Base-by-base conservation (phyloP, 129 eudicot species). In the Chrysanthemum makinoi region DNA sequence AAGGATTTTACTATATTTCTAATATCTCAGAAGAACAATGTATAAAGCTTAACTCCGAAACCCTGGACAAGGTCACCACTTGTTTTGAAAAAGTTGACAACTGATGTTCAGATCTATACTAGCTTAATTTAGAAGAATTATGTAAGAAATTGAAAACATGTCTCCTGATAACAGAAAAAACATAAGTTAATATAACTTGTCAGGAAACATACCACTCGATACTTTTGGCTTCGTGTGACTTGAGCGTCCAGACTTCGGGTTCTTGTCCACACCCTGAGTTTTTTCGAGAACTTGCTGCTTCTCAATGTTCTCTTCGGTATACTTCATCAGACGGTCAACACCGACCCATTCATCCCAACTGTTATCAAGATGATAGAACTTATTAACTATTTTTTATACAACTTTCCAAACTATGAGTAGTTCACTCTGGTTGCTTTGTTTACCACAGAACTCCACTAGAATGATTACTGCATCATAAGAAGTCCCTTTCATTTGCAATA, bases 311-410 rank as follows among this genome's bases (percentile, higher is more conserved):
- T 89, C 98, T 66, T 87, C 90, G 4, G 95, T 83, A 70, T 68
- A 62, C 77, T 94, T 94, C 96, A 94, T 68, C 66, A 94, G 50
- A 63, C 90, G 86, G 66, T 86, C 90, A 43, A 79, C 85, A 6
- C 87, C 93, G 62, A 89, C 89, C 98, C 98, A 94, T 89, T 94
- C 98, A 86, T 94, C 98, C 98, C 98, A 94, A 74, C 98, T 94
- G 88, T 81, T 56, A 69, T 64, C 80, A 83, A 72, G 15, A 85
- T 60, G 76, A 66, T 15, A 60, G 54, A 71, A 48, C 65, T 56
- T 76, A 26, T 71, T 68, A 55, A 73, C 50, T 30, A 57, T 19
- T 65, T 60, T 60, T 55, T 63, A 50, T 62, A 69, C 63, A 62
- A 30, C 53, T 74, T 53, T 14, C 19, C 56, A 54, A 19, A 55